Evolutionary conservation across 129 eudicot species (phyloP), one percentile per base, ranked within the genome.

Genomic region (Centaurea solstitialis): DNA sequence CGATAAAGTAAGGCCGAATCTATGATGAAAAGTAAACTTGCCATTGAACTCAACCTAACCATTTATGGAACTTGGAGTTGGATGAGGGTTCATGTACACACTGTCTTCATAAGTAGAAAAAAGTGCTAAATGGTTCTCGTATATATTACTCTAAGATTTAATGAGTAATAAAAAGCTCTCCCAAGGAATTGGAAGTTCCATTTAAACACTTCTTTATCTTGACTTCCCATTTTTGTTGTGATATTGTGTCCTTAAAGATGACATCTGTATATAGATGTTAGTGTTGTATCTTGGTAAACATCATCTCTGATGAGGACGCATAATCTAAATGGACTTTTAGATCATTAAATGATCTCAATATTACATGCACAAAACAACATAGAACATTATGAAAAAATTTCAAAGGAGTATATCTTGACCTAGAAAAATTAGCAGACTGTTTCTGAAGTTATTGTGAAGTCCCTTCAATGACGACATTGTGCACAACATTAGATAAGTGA

Each of bases 401-500:
- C 11, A 72, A 22, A 9, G 28, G 64, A 53, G 77, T 71, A 59
- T 37, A 59, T 37, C 20, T 38, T 71, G 77, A 57, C 37, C 70
- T 33, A 70, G 78, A 57, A 33, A 11, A 28, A 17, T 41, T 17
- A 9, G 65, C 22, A 17, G 22, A 64, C 37, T 6, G 8, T 65
- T 39, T 24, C 39, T 8, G 38, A 67, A 43, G 37, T 45, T 78
- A 22, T 68, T 17, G 50, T 77, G 65, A n/a, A 67, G 33, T 17
- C 64, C 15, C 50, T 4, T 35, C 70, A 69, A 79, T 24, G 82
- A 69, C 3, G 57, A 79, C 68, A 53, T 15, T 65, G 69, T 70
- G n/a, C 24, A 47, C 23, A 45, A 33, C 70, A 70, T 21, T 70
- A 53, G 53, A 59, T 22, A 64, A 21, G 30, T 64, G n/a, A 57